A percentile compares a stretch with the other conserved stretches of the same genome.
Evolutionary conservation across 2,329 filamentous ascomycete species (phyloP).

Genomic region (Canariomyces notabilis): DNA sequence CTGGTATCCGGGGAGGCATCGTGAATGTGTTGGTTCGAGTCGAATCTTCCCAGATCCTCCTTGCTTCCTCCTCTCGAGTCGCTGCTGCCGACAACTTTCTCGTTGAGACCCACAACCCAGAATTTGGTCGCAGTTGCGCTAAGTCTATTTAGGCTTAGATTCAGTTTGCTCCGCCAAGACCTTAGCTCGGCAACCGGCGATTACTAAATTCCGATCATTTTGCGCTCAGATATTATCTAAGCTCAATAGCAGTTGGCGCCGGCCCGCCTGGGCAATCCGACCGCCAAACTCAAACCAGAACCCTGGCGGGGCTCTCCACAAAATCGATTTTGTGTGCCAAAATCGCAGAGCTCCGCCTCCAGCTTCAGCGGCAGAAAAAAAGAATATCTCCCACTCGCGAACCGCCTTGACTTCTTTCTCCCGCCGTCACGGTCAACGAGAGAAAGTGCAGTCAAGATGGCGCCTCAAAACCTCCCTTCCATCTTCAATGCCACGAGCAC

Average conservation of each 20-base stretch:
- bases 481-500: conserved; percentile 91
- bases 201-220: conserved; percentile 10
- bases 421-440: conserved; percentile 30
- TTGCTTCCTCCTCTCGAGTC: conserved; percentile 5
- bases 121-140: conserved; percentile 22
- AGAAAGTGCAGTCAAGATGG: conserved; percentile 67
- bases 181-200: conserved; percentile 15
- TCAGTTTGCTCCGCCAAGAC: background rate
- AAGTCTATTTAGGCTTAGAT: conserved; percentile 9
- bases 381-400: conserved; percentile 22
- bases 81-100: conserved; percentile 19
- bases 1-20: conserved; percentile 65
- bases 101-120: conserved; percentile 15
- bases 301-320: conserved; percentile 30
- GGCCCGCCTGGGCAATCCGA: conserved; percentile 2
- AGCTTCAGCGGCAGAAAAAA: conserved; percentile 19
- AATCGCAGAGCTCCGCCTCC: conserved; percentile 23
- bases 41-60: conserved; percentile 8
- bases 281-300: conserved; percentile 15
- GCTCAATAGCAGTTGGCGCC: conserved; percentile 2
- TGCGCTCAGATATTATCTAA: background rate
- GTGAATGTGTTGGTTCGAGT: conserved; percentile 23
- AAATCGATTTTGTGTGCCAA: conserved; percentile 28
- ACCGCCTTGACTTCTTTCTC: conserved; percentile 28
- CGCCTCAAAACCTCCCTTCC: conserved; percentile 87